Evolutionary conservation across 345 rosid genomes (phyloP), one percentile per base, ranked within the genome.

Genomic region (Gossypioides kirkii): DNA sequence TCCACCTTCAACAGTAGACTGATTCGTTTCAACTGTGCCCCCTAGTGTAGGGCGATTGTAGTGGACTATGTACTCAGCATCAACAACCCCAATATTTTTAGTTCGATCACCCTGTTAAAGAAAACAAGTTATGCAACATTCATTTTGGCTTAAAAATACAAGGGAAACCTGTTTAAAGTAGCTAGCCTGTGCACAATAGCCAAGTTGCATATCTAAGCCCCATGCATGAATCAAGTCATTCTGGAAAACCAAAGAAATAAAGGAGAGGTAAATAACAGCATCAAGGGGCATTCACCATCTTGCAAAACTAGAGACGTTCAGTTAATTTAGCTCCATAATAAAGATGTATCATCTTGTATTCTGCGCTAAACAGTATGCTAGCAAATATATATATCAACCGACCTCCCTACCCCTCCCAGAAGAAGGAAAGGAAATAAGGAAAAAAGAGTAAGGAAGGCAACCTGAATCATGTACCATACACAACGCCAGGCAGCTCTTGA

Each of bases 401-500:
- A 13, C 22, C 49, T 9, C 63, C 66, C 17, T 28, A 10, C 43
- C 12, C 45, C 53, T 26, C 49, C 56, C 46, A 13, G 59, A 22
- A 60, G 2, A 13, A n/a, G 1, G 42, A 0, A 14, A 4, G 5
- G 4, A 11, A 46, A 6, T 23, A 23, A 56, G 14, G 25, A 14
- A 67, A 55, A 46, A 46, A 46, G 47, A 46, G 3, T 8, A 25
- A 18, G 11, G 17, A 70, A 6, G 12, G 43, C 71, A 56, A 87
- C 94, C 89, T 89, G 94, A 71, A 89, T 87, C 94, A 89, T 81
- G 70, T 87, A 83, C 91, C 94, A 89, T 20, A 82, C 89, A 67
- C 93, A 89, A 26, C 85, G 91, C 93, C 93, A 89, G 4, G 93
- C 84, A 73, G 82, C 86, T 75, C 81, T 86, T 0, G 93, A 87